These are phyloP conservation scores for Dioscorea alata DNA, from an alignment of 106 monocot genomes.

Conservation along the genomic window DNA sequence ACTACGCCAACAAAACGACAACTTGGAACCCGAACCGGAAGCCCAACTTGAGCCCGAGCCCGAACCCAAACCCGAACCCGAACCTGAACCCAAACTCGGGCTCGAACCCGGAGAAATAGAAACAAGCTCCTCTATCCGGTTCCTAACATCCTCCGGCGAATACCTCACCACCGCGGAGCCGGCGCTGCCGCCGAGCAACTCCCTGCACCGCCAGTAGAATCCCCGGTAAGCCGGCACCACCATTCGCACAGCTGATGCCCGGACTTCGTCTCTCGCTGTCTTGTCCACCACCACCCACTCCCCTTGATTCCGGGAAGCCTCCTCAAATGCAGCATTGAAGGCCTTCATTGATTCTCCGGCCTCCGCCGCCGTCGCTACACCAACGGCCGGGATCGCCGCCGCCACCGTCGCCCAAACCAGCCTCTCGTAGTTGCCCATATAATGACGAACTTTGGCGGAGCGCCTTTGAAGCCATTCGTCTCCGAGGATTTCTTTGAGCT, in stretches of 20 bases:
- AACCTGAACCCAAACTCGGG: neutral
- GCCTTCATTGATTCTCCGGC: constrained; percentile 4
- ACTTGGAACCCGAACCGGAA: neutral
- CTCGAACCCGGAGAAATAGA: neutral
- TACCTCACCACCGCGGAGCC: neutral
- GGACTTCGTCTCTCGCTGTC: constrained; percentile 33
- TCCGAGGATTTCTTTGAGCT: constrained; percentile 16
- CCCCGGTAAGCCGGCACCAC: constrained; percentile 1
- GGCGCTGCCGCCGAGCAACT: neutral
- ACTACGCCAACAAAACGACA: neutral
- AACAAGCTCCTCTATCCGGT: neutral
- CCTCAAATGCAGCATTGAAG: constrained; percentile 38
- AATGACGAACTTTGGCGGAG: constrained; percentile 12
- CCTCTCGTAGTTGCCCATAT: constrained; percentile 10
- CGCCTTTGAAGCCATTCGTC: constrained; percentile 24
- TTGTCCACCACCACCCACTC: constrained; percentile 36
- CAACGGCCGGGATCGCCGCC: neutral
- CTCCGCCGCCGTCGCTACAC: neutral
- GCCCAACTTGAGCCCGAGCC: neutral
- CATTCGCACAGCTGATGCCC: constrained; percentile 10
- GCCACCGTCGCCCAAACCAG: constrained; percentile 21
- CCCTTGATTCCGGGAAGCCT: constrained; percentile 13
- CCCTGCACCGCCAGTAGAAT: neutral
- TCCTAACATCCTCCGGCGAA: constrained; percentile 2
- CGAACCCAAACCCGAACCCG: neutral